Conservation (phyloP, 805 yeast genomes). For the Nakazawaea siamensis region DNA sequence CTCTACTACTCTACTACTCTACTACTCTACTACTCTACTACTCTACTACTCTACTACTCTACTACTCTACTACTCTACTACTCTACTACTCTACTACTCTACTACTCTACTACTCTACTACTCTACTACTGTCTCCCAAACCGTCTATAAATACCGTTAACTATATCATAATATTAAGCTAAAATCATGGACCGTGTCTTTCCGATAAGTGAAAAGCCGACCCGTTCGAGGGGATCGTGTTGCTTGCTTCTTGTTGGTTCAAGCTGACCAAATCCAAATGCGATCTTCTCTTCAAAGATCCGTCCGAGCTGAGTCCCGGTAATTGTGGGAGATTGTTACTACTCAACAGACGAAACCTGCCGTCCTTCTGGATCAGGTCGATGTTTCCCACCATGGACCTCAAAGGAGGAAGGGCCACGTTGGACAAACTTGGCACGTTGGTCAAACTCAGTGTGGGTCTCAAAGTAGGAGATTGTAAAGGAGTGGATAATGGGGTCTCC, state of each 20-base stretch:
- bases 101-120: not conserved
- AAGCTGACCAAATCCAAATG: conserved; percentile 10
- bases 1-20: too few species aligned
- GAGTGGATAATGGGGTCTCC: conserved; percentile 26
- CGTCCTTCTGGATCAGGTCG: conserved; percentile 17
- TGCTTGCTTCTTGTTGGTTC: conserved; percentile 5
- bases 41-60: not conserved
- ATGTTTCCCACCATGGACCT: conserved; percentile 22
- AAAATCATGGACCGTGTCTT: too few species aligned
- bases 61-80: not conserved
- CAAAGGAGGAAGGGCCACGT: conserved; percentile 23
- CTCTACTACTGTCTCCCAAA: not conserved
- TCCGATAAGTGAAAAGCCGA: too few species aligned
- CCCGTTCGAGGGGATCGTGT: conserved; percentile 3
- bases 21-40: not conserved
- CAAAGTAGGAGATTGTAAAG: conserved; percentile 28
- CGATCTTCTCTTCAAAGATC: conserved; percentile 12
- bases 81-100: not conserved
- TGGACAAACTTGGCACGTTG: not conserved
- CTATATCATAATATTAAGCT: too few species aligned
- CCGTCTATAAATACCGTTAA: not conserved
- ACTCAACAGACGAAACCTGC: conserved; percentile 13
- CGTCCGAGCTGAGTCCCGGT: conserved; percentile 18
- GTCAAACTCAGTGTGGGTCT: conserved; percentile 14
- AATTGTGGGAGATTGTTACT: conserved; percentile 20